A percentile compares a stretch with the other conserved stretches of the same genome.
These are phyloP conservation scores for Saprolegnia parasitica DNA, from an alignment of 352 stramenopile species.

Conservation along the genomic window DNA sequence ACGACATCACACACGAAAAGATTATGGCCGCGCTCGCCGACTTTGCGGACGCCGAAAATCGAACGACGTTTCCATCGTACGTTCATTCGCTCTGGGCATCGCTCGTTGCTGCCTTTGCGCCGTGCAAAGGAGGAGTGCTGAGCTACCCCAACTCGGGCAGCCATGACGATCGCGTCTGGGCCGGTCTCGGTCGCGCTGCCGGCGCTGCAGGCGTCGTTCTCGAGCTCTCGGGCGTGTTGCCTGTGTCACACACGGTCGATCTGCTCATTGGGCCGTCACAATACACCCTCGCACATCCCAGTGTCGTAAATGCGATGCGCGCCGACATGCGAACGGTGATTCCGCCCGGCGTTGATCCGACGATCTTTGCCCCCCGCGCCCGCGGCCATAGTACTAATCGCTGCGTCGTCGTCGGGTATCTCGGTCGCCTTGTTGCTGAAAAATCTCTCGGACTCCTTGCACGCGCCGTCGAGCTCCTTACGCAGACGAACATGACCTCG, in stretches of 20 bases:
- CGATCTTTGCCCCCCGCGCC: neutral
- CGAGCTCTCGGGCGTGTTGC: neutral
- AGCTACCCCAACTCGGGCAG: neutral
- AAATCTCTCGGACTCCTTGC: neutral
- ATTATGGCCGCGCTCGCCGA: neutral
- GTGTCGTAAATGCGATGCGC: neutral
- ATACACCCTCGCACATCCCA: neutral
- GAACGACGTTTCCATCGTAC: neutral
- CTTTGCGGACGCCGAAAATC: neutral
- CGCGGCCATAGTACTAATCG: neutral
- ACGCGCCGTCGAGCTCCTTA: neutral
- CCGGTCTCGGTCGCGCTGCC: neutral
- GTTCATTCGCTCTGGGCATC: neutral
- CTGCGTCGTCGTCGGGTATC: slow-evolving; percentile 1
- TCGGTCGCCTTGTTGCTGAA: neutral
- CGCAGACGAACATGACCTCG: neutral
- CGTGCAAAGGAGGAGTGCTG: neutral
- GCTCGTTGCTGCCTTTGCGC: neutral
- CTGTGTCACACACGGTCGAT: neutral
- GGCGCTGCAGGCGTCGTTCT: neutral
- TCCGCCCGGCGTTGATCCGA: neutral
- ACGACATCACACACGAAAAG: no score
- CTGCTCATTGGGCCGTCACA: neutral
- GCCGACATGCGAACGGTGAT: neutral
- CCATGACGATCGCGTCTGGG: neutral